phyloP scores from a whole-genome alignment of 169 alveolate species.

The Plasmodium sp. region DNA sequence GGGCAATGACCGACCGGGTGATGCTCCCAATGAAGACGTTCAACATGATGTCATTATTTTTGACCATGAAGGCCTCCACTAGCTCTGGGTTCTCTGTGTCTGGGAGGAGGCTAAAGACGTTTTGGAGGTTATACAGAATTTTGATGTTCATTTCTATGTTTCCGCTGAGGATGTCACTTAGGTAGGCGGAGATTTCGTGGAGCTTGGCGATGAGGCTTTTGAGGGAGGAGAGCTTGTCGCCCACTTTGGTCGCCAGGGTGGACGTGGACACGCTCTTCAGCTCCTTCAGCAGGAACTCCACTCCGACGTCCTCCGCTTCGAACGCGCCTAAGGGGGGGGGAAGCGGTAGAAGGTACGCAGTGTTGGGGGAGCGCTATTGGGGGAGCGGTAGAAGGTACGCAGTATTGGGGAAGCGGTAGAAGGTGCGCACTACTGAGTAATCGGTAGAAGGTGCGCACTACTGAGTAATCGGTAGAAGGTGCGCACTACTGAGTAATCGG shows the following conservation, averaged over 20 bases:
- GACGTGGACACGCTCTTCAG: conserved; percentile 95
- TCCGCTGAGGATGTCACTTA: conserved; percentile 87
- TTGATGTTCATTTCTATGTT: conserved; percentile 90
- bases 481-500: too few species aligned
- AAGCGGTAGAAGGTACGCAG: neutral
- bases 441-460: too few species aligned
- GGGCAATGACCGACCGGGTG: conserved; percentile 93
- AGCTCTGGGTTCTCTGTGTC: conserved; percentile 90
- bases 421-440: too few species aligned
- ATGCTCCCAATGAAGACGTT: conserved; percentile 94
- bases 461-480: neutral
- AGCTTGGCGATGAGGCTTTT: conserved; percentile 79
- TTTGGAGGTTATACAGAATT: conserved; percentile 92
- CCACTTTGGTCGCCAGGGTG: conserved; percentile 92
- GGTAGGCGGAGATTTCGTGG: conserved; percentile 81
- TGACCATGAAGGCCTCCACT: conserved; percentile 92
- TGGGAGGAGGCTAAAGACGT: conserved; percentile 96
- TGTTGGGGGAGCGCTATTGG: too few species aligned
- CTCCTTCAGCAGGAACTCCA: conserved; percentile 98
- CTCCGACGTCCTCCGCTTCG: conserved; percentile 99
- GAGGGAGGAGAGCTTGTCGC: conserved; percentile 81
- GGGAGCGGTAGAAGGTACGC: neutral
- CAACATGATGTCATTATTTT: conserved; percentile 95
- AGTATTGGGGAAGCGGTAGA: too few species aligned
- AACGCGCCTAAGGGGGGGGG: conserved; percentile 89